Percentiles rank a stretch among this genome's conserved stretches.
Conservation (phyloP, 2,329 filamentous ascomycete species). For the Pseudogymnoascus sp. region DNA sequence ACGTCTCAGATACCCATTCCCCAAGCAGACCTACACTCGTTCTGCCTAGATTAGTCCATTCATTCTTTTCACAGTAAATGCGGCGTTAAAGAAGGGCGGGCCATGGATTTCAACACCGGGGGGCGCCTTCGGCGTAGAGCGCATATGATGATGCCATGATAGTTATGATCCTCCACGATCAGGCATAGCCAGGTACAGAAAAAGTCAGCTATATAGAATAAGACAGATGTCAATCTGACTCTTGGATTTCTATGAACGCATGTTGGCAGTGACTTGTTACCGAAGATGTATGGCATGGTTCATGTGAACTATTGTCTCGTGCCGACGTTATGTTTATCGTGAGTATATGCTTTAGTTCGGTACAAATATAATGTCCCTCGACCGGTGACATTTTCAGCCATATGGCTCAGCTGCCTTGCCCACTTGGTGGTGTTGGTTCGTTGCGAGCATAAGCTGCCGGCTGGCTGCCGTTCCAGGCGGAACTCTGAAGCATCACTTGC, state of each 20-base stretch:
- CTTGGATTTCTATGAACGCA: background rate
- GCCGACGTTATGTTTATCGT: background rate
- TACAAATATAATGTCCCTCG: background rate
- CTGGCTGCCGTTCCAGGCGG: conserved; percentile 22
- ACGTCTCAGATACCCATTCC: conserved; percentile 62
- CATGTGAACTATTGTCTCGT: background rate
- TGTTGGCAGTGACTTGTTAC: background rate
- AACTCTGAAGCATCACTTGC: conserved; percentile 25
- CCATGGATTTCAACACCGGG: conserved; percentile 49
- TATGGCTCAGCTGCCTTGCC: conserved; percentile 36
- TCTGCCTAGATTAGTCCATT: conserved; percentile 28
- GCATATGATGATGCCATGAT: conserved; percentile 10
- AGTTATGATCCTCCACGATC: conserved; percentile 30
- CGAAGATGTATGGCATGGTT: background rate
- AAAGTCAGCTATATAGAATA: conserved; percentile 9
- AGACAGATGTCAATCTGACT: background rate
- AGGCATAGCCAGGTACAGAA: conserved; percentile 17
- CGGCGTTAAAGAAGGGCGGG: conserved; percentile 25
- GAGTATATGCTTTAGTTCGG: background rate
- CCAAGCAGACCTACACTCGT: conserved; percentile 65
- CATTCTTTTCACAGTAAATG: conserved; percentile 31
- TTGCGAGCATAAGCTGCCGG: conserved; percentile 23
- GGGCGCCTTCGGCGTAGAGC: conserved; percentile 15
- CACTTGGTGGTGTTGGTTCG: conserved; percentile 38
- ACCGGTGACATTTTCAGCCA: background rate